These are phyloP conservation scores for Halenospora varia DNA, from an alignment of 495 filamentous ascomycete species.

Conservation along the genomic window DNA sequence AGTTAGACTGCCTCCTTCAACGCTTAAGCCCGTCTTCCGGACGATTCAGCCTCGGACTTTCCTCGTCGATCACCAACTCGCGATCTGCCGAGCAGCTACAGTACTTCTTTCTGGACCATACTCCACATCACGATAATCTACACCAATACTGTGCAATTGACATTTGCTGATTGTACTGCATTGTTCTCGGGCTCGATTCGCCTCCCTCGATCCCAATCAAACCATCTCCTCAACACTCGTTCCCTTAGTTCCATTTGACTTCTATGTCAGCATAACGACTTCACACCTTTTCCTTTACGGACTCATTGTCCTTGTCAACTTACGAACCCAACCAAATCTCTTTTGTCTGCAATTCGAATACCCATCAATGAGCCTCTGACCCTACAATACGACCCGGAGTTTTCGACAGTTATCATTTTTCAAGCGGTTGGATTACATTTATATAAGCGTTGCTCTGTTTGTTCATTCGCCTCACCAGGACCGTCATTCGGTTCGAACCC, in stretches of 20 bases:
- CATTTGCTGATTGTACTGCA: conserved; percentile 15
- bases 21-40: background rate
- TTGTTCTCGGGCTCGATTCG: conserved; percentile 23
- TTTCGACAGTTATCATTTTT: conserved; percentile 24
- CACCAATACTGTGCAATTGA: conserved; percentile 23
- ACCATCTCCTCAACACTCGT: conserved; percentile 22
- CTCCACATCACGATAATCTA: conserved; percentile 21
- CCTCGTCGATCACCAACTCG: conserved; percentile 17
- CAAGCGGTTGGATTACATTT: conserved; percentile 17
- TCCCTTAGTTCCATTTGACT: conserved; percentile 29
- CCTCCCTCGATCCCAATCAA: conserved; percentile 36
- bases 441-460: conserved; percentile 32
- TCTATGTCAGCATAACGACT: conserved; percentile 30
- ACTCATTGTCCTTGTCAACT: conserved; percentile 37
- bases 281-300: conserved; percentile 26
- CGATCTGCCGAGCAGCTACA: conserved; percentile 32
- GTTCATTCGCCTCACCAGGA: conserved; percentile 12
- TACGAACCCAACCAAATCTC: conserved; percentile 42
- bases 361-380: conserved; percentile 65
- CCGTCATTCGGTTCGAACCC: background rate
- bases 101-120: too few relatives aligned
- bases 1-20: conserved; percentile 2
- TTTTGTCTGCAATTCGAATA: conserved; percentile 56
- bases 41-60: background rate
- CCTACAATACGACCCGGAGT: conserved; percentile 49